These are phyloP conservation scores for Ceratobasidium papillatum DNA, from an alignment of 1,284 basidiomycete genomes.

Conservation along the genomic window DNA sequence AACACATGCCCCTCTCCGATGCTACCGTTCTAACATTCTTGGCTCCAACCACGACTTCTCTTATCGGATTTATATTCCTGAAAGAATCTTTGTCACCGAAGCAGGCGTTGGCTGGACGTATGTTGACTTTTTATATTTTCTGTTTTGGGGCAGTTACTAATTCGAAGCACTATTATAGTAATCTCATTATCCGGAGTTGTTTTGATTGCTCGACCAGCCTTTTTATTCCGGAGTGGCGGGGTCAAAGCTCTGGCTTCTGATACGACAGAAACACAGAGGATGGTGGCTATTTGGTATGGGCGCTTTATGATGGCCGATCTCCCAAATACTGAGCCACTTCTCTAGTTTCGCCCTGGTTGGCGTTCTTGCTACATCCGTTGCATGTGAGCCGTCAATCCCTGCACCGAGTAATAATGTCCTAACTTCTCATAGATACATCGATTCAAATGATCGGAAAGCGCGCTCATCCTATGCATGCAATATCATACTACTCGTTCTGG, in stretches of 20 bases:
- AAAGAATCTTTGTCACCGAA: conserved; percentile 67
- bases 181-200: conserved; percentile 55
- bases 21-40: conserved; percentile 51
- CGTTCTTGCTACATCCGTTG: conserved; percentile 46
- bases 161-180: conserved; percentile 40
- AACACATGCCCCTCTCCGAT: conserved; percentile 45
- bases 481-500: conserved; percentile 54
- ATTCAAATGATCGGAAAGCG: conserved; percentile 57
- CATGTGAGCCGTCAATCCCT: conserved; percentile 9
- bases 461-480: conserved; percentile 57
- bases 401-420: background rate
- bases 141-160: conserved; percentile 1
- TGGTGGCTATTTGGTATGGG: conserved; percentile 47
- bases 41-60: conserved; percentile 70
- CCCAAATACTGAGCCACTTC: background rate
- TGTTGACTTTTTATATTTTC: background rate
- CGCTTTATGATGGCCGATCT: background rate
- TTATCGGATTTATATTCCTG: conserved; percentile 73
- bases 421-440: conserved; percentile 49
- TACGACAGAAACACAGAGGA: conserved; percentile 46
- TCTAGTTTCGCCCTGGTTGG: conserved; percentile 47
- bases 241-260: background rate
- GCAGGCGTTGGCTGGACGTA: conserved; percentile 57
- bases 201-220: conserved; percentile 48
- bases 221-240: conserved; percentile 12